phyloP scores from a whole-genome alignment of 805 yeast genomes.

The Candida incommunis region DNA sequence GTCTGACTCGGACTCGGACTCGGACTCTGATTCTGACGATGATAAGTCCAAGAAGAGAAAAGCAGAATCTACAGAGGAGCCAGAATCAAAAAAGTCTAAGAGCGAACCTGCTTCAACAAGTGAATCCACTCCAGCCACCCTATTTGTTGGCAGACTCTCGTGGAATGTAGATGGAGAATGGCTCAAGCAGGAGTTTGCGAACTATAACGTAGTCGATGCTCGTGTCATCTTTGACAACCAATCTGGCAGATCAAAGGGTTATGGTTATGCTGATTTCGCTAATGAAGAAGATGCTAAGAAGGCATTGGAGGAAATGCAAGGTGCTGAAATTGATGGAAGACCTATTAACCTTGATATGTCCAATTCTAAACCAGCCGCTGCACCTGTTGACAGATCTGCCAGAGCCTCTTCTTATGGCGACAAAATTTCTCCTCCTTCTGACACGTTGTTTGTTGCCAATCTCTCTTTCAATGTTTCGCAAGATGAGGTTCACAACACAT shows the following conservation, averaged over 20 bases:
- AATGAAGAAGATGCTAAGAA: slow-evolving; percentile 64
- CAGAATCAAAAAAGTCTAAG: slow-evolving; percentile 42
- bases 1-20: slow-evolving; percentile 13
- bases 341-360: slow-evolving; percentile 89
- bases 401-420: slow-evolving; percentile 90
- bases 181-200: slow-evolving; percentile 78
- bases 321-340: slow-evolving; percentile 93
- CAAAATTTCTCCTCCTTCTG: slow-evolving; percentile 81
- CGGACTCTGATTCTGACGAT: slow-evolving; percentile 24
- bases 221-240: slow-evolving; percentile 91
- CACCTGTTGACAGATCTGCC: slow-evolving; percentile 35
- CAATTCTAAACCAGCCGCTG: slow-evolving; percentile 56
- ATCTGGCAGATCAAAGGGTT: slow-evolving; percentile 89
- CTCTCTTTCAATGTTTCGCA: slow-evolving; percentile 81
- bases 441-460: slow-evolving; percentile 93
- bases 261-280: slow-evolving; percentile 85
- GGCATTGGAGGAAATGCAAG: slow-evolving; percentile 76
- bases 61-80: slow-evolving; percentile 29
- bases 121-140: slow-evolving; percentile 59
- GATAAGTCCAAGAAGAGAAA: slow-evolving; percentile 23
- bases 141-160: slow-evolving; percentile 93
- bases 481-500: slow-evolving; percentile 59
- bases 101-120: slow-evolving; percentile 15
- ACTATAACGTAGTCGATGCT: slow-evolving; percentile 49
- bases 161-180: slow-evolving; percentile 96